Evolutionary conservation across 2,329 filamentous ascomycete genomes (phyloP).

Genomic region (Colletotrichum endophyticum): DNA sequence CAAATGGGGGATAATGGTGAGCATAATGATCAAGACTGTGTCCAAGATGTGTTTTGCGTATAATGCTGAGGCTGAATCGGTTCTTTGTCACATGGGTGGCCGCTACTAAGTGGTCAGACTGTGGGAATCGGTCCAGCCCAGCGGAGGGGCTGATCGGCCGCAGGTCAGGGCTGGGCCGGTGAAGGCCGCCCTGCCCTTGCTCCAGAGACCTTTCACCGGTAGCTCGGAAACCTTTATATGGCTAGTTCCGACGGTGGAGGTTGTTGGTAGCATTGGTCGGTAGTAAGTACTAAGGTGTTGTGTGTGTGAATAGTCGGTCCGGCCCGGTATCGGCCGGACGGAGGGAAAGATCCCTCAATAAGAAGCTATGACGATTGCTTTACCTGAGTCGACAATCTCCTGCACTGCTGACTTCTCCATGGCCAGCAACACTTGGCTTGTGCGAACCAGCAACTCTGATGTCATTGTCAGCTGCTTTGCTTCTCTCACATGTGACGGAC

Average conservation of each 20-base stretch:
- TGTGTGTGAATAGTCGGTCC: background rate
- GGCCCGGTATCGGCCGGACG: background rate
- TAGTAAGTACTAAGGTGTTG: background rate
- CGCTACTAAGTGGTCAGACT: slow-evolving; percentile 6
- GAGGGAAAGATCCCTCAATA: slow-evolving; percentile 29
- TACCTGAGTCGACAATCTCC: slow-evolving; percentile 64
- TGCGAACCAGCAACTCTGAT: slow-evolving; percentile 71
- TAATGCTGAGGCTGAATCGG: background rate
- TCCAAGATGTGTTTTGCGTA: background rate
- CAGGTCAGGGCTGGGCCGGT: background rate
- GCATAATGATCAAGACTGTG: background rate
- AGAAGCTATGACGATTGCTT: slow-evolving; percentile 69
- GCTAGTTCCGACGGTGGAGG: background rate
- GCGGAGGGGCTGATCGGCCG: background rate
- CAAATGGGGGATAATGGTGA: background rate
- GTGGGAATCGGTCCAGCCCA: slow-evolving; percentile 2
- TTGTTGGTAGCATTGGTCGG: background rate
- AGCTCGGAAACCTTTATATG: background rate
- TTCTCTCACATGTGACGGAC: too few relatives aligned
- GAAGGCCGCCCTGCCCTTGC: background rate
- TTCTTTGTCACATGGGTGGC: background rate
- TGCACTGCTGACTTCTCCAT: slow-evolving; percentile 69
- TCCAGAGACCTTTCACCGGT: background rate
- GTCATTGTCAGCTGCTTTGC: slow-evolving; percentile 17
- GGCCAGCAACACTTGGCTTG: slow-evolving; percentile 65